Percentiles rank a stretch among this genome's conserved stretches.
Conservation (phyloP, 371 early-diverging fungal genomes). For the Apophysomyces variabilis region DNA sequence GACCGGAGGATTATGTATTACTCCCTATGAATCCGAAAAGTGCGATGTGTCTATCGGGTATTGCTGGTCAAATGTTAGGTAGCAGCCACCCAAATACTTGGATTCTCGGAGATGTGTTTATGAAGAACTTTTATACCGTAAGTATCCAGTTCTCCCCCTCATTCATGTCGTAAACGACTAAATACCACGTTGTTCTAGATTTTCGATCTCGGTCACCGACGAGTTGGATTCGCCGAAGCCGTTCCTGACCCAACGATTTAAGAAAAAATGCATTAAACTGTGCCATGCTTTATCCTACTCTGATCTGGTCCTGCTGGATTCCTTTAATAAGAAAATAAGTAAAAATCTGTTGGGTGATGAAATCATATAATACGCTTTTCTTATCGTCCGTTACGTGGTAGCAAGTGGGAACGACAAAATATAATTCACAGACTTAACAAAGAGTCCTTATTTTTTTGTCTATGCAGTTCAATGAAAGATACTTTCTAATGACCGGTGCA, state of each 20-base stretch:
- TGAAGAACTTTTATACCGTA: conserved; percentile 78
- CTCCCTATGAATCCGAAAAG: conserved; percentile 42
- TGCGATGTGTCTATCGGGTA: conserved; percentile 69
- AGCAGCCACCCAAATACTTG: conserved; percentile 47
- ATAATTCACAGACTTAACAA: no score
- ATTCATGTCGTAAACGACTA: neutral
- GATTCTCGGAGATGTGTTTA: conserved; percentile 83
- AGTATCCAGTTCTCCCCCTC: conserved; percentile 1
- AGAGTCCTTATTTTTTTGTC: no score
- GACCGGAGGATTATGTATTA: conserved; percentile 64
- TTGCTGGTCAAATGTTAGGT: conserved; percentile 50
- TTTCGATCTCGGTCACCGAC: conserved; percentile 67
- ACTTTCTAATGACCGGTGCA: no score
- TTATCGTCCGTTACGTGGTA: no score
- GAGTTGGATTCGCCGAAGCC: conserved; percentile 70
- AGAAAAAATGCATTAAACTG: conserved; percentile 15
- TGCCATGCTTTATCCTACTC: neutral
- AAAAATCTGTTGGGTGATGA: no score
- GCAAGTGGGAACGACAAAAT: no score
- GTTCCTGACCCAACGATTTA: conserved; percentile 16
- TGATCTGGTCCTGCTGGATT: no score
- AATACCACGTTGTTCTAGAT: conserved; percentile 33
- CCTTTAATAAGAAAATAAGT: no score
- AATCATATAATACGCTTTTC: no score
- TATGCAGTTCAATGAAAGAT: no score